Conservation (phyloP, 129 eudicot species). For the Erigeron canadensis region DNA sequence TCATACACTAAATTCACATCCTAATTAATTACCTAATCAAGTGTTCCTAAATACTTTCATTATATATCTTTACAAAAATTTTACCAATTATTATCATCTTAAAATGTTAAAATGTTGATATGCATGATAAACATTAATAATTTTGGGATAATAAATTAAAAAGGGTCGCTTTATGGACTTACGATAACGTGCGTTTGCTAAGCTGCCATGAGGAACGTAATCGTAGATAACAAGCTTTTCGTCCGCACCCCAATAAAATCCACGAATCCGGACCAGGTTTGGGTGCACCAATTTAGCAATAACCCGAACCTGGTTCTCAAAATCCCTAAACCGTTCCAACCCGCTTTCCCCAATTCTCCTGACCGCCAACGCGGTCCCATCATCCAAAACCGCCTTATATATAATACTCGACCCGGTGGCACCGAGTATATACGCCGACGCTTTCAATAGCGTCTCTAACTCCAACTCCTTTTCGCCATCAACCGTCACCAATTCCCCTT, state of each 20-base stretch:
- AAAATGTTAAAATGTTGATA: no score
- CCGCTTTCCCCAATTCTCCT: conserved; percentile 81
- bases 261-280: conserved; percentile 85
- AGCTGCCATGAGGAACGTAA: conserved; percentile 92
- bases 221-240: conserved; percentile 94
- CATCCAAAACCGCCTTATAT: conserved; percentile 91
- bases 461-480: conserved; percentile 80
- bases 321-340: conserved; percentile 81
- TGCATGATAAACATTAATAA: no score
- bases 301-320: conserved; percentile 72
- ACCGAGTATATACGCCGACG: conserved; percentile 88
- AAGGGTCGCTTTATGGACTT: conserved; percentile 38
- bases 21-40: neutral
- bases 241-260: conserved; percentile 92
- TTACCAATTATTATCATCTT: neutral
- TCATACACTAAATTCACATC: neutral
- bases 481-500: conserved; percentile 71
- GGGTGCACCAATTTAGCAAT: conserved; percentile 86
- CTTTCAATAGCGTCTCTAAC: conserved; percentile 75
- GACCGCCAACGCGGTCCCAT: conserved; percentile 81
- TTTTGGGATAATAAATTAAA: neutral
- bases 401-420: conserved; percentile 85
- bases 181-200: conserved; percentile 89
- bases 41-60: neutral
- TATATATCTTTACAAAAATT: neutral